Percentiles rank a stretch among this genome's conserved stretches.
Conservation (phyloP, 306 rosid genomes). For the Fragaria nilgerrensis region DNA sequence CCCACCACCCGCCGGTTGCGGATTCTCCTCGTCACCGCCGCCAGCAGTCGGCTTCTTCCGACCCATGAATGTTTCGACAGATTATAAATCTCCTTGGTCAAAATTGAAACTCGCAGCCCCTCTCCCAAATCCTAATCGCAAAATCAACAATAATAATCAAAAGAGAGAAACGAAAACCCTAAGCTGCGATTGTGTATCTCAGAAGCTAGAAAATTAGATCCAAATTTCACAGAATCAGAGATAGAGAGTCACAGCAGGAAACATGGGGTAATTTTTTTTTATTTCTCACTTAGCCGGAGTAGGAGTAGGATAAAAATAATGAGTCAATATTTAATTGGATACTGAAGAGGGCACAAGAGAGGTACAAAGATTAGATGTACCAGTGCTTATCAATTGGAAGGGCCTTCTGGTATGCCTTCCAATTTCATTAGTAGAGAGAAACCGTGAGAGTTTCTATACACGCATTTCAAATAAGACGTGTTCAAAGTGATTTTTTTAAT, state of each 20-base stretch:
- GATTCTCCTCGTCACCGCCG: conserved; percentile 67
- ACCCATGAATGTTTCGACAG: conserved; percentile 51
- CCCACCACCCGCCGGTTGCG: conserved; percentile 43
- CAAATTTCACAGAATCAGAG: not conserved
- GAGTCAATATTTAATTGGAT: too few species aligned
- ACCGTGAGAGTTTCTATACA: too few species aligned
- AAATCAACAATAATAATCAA: conserved; percentile 11
- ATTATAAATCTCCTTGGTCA: conserved; percentile 8
- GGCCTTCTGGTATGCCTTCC: too few species aligned
- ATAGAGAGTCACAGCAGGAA: conserved; percentile 2
- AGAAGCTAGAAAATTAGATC: conserved; percentile 1
- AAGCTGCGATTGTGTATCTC: not conserved
- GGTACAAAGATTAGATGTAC: too few species aligned
- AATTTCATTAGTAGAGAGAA: too few species aligned
- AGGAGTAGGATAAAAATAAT: too few species aligned
- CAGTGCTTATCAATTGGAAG: too few species aligned
- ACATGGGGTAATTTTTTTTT: too few species aligned
- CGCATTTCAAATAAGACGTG: too few species aligned
- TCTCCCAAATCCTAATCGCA: conserved; percentile 23
- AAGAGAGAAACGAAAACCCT: not conserved
- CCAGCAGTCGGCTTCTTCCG: conserved; percentile 67
- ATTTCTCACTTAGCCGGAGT: too few species aligned
- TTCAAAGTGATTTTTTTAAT: too few species aligned
- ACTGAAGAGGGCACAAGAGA: too few species aligned
- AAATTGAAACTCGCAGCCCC: not conserved